Base-by-base conservation (phyloP, 2,329 filamentous ascomycete genomes). In the Phoma sp. region DNA sequence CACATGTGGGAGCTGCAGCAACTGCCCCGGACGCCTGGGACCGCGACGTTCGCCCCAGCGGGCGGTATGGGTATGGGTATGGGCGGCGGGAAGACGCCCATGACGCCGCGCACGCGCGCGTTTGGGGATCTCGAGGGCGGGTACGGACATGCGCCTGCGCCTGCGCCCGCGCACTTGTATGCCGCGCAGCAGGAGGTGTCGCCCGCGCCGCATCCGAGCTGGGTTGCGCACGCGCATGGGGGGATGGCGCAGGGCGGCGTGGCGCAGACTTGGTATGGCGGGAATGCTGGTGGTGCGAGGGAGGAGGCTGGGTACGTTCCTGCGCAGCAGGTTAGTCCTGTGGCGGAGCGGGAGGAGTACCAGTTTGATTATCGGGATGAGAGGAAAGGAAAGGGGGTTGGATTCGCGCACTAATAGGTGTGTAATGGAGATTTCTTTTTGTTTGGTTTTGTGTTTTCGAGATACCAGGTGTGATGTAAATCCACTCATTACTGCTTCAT, bases 1-100 rank as follows among this genome's bases (percentile, higher is more conserved):
- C 73, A 75, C 52, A 75, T 75, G 70, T 76, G 73, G 73, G 73
- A 76, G 40, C 65, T 76, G 44, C 73, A 75, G 52, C 73, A 75
- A 49, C 59, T 74, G 9, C 72, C 72, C 1, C 59, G 70, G 6
- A 75, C 71, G 3, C 72, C 73, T 0, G 72, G 72, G 1, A 67
- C 68, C 2, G 57, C 60, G 59, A 33, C 23, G 11, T 7, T 49
- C 3, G 9, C 18, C 18, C 18, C 18, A 18, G 18, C 18, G 18
- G 18, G 18, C 18, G 18, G 18, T 18, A 18, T 18, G 18, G 2
- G 18, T 2, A 18, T 18, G 18, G 18, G 18, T 2, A 18, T 18
- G 18, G 18, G 18, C 2, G 18, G 18, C 27, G 27, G 27, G 7
- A 70, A 67, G 55, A 66, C 57, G 8, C 69, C 70, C 0, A 65